These are phyloP conservation scores for Colletotrichum sojae DNA, from an alignment of 2,329 filamentous ascomycete species.

Conservation along the genomic window DNA sequence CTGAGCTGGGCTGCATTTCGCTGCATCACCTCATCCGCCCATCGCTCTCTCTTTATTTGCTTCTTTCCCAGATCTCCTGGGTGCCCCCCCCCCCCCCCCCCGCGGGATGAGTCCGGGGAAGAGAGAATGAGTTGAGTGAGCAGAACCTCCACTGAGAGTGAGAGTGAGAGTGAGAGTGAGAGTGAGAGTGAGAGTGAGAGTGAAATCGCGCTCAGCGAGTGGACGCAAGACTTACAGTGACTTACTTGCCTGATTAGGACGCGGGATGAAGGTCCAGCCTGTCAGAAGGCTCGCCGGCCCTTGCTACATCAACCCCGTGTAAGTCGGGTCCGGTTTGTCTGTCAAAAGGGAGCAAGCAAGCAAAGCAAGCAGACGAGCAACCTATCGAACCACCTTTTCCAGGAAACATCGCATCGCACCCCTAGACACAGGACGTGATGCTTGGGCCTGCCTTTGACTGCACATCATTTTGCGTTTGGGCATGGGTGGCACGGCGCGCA, in stretches of 20 bases:
- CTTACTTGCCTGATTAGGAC: slow-evolving; percentile 38
- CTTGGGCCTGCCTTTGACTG: slow-evolving; percentile 18
- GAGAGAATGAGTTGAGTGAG: no score
- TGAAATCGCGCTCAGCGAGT: slow-evolving; percentile 10
- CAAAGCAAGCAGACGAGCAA: no score
- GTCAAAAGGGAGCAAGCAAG: no score
- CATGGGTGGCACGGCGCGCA: slow-evolving; percentile 38
- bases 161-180: no score
- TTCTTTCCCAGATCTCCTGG: no score
- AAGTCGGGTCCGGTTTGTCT: not conserved
- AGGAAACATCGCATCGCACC: not conserved
- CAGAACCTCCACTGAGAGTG: no score
- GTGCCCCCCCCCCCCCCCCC: no score
- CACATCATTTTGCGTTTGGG: slow-evolving; percentile 39
- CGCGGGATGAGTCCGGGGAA: no score
- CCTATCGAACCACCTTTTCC: not conserved
- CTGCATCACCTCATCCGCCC: no score
- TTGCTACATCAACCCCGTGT: slow-evolving; percentile 25
- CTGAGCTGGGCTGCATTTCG: no score
- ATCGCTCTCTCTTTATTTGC: no score
- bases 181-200: no score
- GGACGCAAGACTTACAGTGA: not conserved
- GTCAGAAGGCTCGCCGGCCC: slow-evolving; percentile 26
- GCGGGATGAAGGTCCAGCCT: slow-evolving; percentile 35
- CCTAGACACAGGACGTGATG: not conserved